Evolutionary conservation across 2,329 filamentous ascomycete genomes (phyloP), one percentile per base, ranked within the genome.

Genomic region (Paracoccidioides brasiliensis): DNA sequence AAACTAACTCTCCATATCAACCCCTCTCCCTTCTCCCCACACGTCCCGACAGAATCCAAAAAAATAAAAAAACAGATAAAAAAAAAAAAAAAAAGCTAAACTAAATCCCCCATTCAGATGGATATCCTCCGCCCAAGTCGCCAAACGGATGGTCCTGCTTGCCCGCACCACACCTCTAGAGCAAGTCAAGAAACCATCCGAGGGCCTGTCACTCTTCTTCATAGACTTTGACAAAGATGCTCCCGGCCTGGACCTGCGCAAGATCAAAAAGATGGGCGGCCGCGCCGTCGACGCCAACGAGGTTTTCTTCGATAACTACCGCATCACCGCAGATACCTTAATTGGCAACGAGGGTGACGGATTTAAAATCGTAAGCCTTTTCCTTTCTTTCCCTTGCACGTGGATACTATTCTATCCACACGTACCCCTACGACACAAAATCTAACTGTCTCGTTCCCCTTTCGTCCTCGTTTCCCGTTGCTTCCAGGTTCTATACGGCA

Each of bases 81-180:
- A 33, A 28, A 14, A n/a, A 6, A 48, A 28, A 9, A 49, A 7
- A 43, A 44, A 30, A 22, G n/a, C 38, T 28, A 45, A 40, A 61
- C 60, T 38, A 60, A 55, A 12, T 32, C n/a, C 10, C 8, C 9
- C 12, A 28, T 50, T 57, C 50, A 67, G 68, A 55, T 94, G 88
- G 88, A 94, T 93, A 55, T 88, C 87, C 0, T 90, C 82, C 54
- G 88, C 88, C 0, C 87, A 94, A 66, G 85, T 91, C 0, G 88
- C 88, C 0, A 78, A 78, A 3, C 88, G 88, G 64, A 94, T 94
- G 88, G 83, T 94, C 3, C 76, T 94, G 0, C 78, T 95, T 0
- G 87, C 87, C 0, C 80, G 88, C 0, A 94, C 88, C 0, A 88
- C 82, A 0, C 79, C 85, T 0, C 61, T 84, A 0, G 83, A 88